These are phyloP conservation scores for Monosporascus sp. DNA, from an alignment of 2,329 filamentous ascomycete genomes.

Conservation along the genomic window DNA sequence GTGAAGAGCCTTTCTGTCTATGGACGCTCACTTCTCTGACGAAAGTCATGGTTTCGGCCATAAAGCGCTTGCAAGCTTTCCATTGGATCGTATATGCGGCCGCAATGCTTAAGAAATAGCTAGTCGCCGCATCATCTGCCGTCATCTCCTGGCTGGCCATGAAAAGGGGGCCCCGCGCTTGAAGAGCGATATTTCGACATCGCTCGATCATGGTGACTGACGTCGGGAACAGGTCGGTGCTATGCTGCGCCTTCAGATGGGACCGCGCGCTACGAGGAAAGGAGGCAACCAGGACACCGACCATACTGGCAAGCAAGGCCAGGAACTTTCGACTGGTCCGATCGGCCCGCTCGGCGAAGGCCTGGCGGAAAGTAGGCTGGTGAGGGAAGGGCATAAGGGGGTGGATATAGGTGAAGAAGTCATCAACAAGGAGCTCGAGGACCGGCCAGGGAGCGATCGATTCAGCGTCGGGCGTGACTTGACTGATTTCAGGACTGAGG, in stretches of 20 bases:
- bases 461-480: conserved; percentile 53
- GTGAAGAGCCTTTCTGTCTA: conserved; percentile 39
- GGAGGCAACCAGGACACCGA: conserved; percentile 66
- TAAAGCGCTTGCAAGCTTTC: conserved; percentile 62
- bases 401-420: conserved; percentile 80
- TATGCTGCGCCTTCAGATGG: conserved; percentile 62
- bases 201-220: conserved; percentile 65
- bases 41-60: conserved; percentile 66
- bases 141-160: conserved; percentile 43
- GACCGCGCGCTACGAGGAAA: conserved; percentile 67
- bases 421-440: conserved; percentile 65
- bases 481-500: conserved; percentile 31
- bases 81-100: conserved; percentile 64
- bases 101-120: conserved; percentile 67
- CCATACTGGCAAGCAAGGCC: conserved; percentile 68
- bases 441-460: conserved; percentile 65
- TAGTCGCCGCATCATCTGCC: conserved; percentile 62
- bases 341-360: conserved; percentile 62
- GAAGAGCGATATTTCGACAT: conserved; percentile 63
- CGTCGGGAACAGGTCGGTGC: conserved; percentile 60
- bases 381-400: conserved; percentile 73
- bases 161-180: conserved; percentile 53
- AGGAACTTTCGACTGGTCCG: conserved; percentile 61
- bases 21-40: conserved; percentile 62
- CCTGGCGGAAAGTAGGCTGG: conserved; percentile 68